Percentiles rank a stretch among this genome's conserved stretches.
phyloP scores from a whole-genome alignment of 1,139 yeast species.

The Pneumocystis canis region DNA sequence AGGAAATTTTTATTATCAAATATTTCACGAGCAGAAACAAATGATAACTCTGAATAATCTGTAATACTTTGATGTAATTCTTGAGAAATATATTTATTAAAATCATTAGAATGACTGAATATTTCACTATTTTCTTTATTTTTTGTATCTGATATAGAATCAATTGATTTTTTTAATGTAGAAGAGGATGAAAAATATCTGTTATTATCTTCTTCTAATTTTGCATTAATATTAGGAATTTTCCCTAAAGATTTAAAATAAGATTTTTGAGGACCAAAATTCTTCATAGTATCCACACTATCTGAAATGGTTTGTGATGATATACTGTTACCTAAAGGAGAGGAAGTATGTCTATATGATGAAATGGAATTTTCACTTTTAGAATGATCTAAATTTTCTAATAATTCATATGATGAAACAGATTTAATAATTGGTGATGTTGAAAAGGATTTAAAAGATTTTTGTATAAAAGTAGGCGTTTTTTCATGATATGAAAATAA shows the following conservation, averaged over 20 bases:
- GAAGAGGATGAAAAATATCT: background rate
- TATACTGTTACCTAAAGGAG: background rate
- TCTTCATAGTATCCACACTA: background rate
- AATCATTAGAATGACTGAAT: background rate
- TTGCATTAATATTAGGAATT: background rate
- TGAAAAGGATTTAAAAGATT: background rate
- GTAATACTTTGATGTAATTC: background rate
- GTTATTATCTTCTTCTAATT: background rate
- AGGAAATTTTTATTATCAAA: background rate
- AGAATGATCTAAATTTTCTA: background rate
- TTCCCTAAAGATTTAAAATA: background rate
- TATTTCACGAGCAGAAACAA: background rate
- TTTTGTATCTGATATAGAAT: background rate
- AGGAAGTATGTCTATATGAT: background rate
- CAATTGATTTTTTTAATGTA: background rate
- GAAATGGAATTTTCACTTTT: background rate
- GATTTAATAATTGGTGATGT: background rate
- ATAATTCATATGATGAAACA: background rate
- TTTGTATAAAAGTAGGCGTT: background rate
- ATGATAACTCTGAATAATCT: background rate
- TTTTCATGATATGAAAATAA: background rate
- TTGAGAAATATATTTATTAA: background rate
- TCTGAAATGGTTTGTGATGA: background rate
- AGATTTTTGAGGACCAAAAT: background rate
- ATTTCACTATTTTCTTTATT: background rate